Evolutionary conservation across 331 rosid species (phyloP), one percentile per base, ranked within the genome.

Genomic region (Pyrus hybrid): DNA sequence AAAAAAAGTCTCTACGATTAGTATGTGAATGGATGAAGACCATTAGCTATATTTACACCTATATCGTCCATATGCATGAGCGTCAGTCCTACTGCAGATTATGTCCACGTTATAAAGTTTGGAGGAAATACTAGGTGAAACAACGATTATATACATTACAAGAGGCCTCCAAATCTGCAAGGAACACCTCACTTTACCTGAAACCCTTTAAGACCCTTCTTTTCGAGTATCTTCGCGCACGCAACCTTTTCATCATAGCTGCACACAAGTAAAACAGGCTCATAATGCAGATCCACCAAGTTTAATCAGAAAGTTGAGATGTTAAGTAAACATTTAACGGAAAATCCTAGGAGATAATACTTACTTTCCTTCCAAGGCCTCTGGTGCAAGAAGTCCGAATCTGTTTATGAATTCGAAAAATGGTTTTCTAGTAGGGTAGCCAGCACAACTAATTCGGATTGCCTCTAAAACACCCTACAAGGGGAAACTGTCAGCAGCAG

Each of bases 401-500:
- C 99, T 86, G 68, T 95, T 89, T 62, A 82, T 76, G 82, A 95
- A 95, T 80, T 95, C 98, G 78, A 87, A 92, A 81, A 95, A 95
- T 29, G 97, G 86, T 58, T 88, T 93, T n/a, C 99, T 90, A 41
- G 99, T 95, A 83, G 99, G 99, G 83, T 92, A 95, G 83, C 99
- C 99, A 69, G 99, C 99, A 78, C 97, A 90, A 79, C 99, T 95
- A 73, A 95, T 95, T 86, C 99, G 90, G 86, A 95, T 95, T 70
- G 99, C 99, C 86, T 95, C 99, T 70, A 95, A 83, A 85, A 95
- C 99, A 91, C 99, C 99, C 99, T 95, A 85, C 71, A 79, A 32
- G 63, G 63, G 63, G 45, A n/a, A 76, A 85, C 33, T 64, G 67
- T 80, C 80, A 83, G 75, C 76, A 49, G 65, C 72, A 58, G 45